Evolutionary conservation across 2,329 filamentous ascomycete species (phyloP).

Genomic region (Penicillium janthinellum): DNA sequence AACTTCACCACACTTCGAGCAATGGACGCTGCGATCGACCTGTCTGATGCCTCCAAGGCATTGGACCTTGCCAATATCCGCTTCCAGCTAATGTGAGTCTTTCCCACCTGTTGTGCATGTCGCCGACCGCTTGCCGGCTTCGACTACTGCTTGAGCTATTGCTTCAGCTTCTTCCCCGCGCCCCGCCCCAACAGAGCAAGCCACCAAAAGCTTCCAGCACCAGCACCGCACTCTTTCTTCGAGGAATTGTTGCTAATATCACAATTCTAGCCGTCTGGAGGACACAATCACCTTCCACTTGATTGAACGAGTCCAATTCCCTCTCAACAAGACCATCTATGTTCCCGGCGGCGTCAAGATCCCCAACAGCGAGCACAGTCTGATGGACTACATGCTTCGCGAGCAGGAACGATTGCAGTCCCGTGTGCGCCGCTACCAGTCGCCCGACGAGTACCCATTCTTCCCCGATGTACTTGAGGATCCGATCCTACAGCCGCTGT

Average conservation of each 20-base stretch:
- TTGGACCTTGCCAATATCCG: slow-evolving; percentile 90
- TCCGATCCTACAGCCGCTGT: slow-evolving; percentile 81
- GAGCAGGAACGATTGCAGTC: slow-evolving; percentile 92
- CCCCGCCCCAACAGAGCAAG: slow-evolving; percentile 11
- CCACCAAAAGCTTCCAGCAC: background rate
- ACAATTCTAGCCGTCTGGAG: slow-evolving; percentile 73
- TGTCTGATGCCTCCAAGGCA: slow-evolving; percentile 80
- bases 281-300: slow-evolving; percentile 97
- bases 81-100: slow-evolving; percentile 81
- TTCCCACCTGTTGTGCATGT: background rate
- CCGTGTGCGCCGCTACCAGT: slow-evolving; percentile 89
- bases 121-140: background rate
- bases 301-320: slow-evolving; percentile 97
- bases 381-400: slow-evolving; percentile 90
- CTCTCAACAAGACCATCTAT: slow-evolving; percentile 88
- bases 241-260: slow-evolving; percentile 11
- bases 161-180: slow-evolving; percentile 9
- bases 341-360: slow-evolving; percentile 75
- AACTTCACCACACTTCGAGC: slow-evolving; percentile 12
- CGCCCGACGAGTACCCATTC: slow-evolving; percentile 96
- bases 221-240: background rate
- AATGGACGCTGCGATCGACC: slow-evolving; percentile 91
- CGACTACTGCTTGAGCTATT: background rate
- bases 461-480: slow-evolving; percentile 78
- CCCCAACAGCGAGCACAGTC: slow-evolving; percentile 71